Evolutionary conservation across 441 rosid species (phyloP).

Genomic region (Mallotus japonicus): DNA sequence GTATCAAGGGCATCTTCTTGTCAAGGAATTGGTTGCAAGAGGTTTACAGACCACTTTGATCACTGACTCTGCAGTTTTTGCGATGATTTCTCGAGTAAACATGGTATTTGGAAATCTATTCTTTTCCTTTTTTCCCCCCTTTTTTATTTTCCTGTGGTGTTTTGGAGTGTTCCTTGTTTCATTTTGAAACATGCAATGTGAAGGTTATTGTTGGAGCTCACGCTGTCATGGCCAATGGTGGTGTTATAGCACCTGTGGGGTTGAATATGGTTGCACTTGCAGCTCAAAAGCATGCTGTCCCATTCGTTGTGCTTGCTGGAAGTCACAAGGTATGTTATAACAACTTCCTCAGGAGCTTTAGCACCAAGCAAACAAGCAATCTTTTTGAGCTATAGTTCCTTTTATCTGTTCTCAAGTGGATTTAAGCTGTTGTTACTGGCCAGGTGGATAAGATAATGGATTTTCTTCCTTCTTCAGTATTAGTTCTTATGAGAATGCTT

Average conservation of each 20-base stretch:
- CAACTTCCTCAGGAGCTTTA: conserved; percentile 4
- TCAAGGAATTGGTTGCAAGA: conserved; percentile 87
- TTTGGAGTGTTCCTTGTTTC: background rate
- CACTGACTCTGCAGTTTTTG: conserved; percentile 96
- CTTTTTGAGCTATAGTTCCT: background rate
- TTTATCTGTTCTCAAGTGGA: conserved; percentile 6
- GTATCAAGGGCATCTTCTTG: conserved; percentile 93
- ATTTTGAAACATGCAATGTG: conserved; percentile 24
- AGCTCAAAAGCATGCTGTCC: conserved; percentile 96
- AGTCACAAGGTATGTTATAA: conserved; percentile 79
- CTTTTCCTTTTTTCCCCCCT: background rate
- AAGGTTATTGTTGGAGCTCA: conserved; percentile 99
- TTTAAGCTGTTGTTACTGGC: conserved; percentile 3
- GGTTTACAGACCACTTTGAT: conserved; percentile 92
- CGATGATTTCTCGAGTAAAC: conserved; percentile 95
- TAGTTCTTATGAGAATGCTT: background rate
- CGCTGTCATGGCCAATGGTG: conserved; percentile 99
- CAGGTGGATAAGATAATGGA: background rate
- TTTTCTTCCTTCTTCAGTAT: background rate
- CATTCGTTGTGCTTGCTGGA: conserved; percentile 96
- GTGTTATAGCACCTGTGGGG: conserved; percentile 96
- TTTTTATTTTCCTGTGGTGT: background rate
- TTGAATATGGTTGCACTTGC: conserved; percentile 99
- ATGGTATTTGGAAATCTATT: conserved; percentile 48
- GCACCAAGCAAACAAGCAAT: conserved; percentile 1